phyloP scores from a whole-genome alignment of 768 basidiomycete species.

The Pulveroboletus sp. region DNA sequence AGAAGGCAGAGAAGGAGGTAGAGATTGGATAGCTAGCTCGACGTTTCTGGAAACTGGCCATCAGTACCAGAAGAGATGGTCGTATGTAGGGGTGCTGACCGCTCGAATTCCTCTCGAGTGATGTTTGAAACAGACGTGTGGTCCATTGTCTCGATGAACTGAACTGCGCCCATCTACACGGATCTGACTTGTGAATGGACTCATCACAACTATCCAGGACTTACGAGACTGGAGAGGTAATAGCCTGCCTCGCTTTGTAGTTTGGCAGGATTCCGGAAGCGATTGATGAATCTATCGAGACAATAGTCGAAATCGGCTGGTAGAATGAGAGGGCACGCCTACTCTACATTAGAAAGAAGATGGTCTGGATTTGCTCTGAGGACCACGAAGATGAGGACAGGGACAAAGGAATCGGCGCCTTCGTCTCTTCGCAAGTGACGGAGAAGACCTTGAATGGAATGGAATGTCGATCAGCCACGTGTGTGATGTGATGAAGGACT shows the following conservation, averaged over 20 bases:
- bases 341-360: slow-evolving; percentile 95
- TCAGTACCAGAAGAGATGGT: slow-evolving; percentile 6
- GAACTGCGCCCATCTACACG: slow-evolving; percentile 87
- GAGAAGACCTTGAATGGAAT: slow-evolving; percentile 63
- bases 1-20: slow-evolving; percentile 32
- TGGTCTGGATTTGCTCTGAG: slow-evolving; percentile 93
- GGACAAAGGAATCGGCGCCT: slow-evolving; percentile 93
- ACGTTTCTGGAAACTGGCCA: slow-evolving; percentile 43
- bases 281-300: slow-evolving; percentile 79
- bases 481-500: slow-evolving; percentile 28
- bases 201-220: slow-evolving; percentile 20
- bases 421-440: slow-evolving; percentile 82
- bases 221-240: slow-evolving; percentile 90
- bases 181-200: slow-evolving; percentile 6
- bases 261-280: slow-evolving; percentile 87
- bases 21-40: slow-evolving; percentile 54
- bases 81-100: slow-evolving; percentile 36
- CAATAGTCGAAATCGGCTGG: neutral
- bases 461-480: neutral
- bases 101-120: slow-evolving; percentile 89
- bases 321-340: slow-evolving; percentile 21
- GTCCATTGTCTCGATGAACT: slow-evolving; percentile 98
- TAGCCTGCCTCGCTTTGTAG: slow-evolving; percentile 96
- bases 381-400: slow-evolving; percentile 91
- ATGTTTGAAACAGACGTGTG: slow-evolving; percentile 93